Evolutionary conservation across 1,284 basidiomycete genomes (phyloP), one percentile per base, ranked within the genome.

Genomic region (Pseudomicrostroma phylloplanum): DNA sequence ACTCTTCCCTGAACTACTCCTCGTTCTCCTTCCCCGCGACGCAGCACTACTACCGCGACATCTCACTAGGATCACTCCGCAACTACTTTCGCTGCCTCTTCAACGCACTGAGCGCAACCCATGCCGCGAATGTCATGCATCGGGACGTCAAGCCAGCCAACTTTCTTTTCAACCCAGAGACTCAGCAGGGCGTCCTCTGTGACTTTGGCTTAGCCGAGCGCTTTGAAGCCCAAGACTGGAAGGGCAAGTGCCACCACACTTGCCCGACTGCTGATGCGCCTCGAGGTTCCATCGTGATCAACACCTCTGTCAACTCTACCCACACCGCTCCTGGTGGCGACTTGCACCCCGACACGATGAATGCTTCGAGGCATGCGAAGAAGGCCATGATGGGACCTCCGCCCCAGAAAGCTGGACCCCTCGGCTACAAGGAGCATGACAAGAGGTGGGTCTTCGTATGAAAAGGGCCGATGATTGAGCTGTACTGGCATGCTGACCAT

Each of bases 121-220:
- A 98, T 78, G 82, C 86, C n/a, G 84, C 90, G 56, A 86, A 85
- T 7, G 89, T 98, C 74, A 90, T 98, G 57, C 94, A 98, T 81
- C 90, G 94, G 42, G 94, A 98, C 80, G 91, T 98, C 73, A 98
- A 98, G 78, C 96, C 94, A 17, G 94, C 94, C 65, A 98, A 98
- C 80, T 98, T 98, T 77, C 84, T 98, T 40, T 98, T 90, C 79
- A 91, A 98, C 79, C 88, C 91, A 39, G 85, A 85, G 53, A 89
- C 87, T 3, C 89, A 89, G 1, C 82, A 87, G 6, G 94, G 96
- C 11, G 90, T 90, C 0, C 82, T 99, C 9, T 94, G 92, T 70
- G 94, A 98, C 80, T 96, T 97, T 80, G 94, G 94, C 23, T 84
- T 99, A 1, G 77, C 77, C 6, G 77, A 79, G 63, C 71, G 72